A percentile compares a stretch with the other conserved stretches of the same genome.
Conservation (phyloP, 495 filamentous ascomycete species). For the Penicillium desertorum region DNA sequence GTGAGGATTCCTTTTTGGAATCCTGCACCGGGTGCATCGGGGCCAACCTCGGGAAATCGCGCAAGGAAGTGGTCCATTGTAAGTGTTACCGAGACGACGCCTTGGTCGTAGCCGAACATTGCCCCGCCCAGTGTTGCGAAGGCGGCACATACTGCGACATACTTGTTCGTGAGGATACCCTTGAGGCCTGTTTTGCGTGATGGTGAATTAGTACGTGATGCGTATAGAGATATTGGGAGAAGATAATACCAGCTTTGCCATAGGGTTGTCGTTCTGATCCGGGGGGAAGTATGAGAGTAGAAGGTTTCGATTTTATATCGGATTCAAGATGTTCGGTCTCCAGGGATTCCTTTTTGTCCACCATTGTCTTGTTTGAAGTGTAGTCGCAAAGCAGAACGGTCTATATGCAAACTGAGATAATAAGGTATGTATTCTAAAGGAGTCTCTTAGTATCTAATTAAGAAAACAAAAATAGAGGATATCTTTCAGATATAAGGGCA, state of each 20-base stretch:
- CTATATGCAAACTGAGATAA: neutral
- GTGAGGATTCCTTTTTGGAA: conserved; percentile 58
- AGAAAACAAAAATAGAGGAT: neutral
- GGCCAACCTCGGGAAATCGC: conserved; percentile 43
- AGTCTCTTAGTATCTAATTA: neutral
- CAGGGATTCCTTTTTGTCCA: conserved; percentile 2
- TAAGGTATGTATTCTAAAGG: neutral
- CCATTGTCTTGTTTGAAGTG: neutral
- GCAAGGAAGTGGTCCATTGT: conserved; percentile 55
- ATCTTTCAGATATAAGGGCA: neutral
- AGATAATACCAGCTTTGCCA: neutral
- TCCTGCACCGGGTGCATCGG: conserved; percentile 40
- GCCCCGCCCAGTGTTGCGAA: conserved; percentile 53
- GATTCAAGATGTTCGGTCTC: conserved; percentile 5
- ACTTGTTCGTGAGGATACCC: conserved; percentile 45
- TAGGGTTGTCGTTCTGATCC: conserved; percentile 1
- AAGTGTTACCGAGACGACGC: conserved; percentile 52
- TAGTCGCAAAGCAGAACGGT: too few relatives aligned
- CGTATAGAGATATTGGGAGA: neutral
- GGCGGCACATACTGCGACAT: conserved; percentile 48
- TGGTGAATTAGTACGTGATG: neutral
- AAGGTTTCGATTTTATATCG: neutral
- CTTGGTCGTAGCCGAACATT: conserved; percentile 56
- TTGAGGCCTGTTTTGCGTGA: conserved; percentile 26
- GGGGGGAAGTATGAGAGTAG: neutral